phyloP scores from a whole-genome alignment of 768 basidiomycete species.

The Leccinum disarticulatum region DNA sequence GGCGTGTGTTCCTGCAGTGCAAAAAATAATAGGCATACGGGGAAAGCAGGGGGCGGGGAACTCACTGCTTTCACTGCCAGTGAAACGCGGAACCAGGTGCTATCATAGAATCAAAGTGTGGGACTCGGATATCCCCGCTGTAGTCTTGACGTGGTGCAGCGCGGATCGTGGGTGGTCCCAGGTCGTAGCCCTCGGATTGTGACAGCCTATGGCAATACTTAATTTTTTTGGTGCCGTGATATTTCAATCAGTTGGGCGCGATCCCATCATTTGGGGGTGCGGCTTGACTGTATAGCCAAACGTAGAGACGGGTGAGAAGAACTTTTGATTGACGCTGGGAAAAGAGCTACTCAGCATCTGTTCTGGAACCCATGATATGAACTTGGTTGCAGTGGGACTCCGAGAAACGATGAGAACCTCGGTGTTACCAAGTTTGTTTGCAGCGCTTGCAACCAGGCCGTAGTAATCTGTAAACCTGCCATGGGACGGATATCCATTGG shows the following conservation, averaged over 20 bases:
- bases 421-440: neutral
- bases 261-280: conserved; percentile 14
- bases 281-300: conserved; percentile 3
- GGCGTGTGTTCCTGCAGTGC: neutral
- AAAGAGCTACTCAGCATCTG: neutral
- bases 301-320: neutral
- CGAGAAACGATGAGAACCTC: neutral
- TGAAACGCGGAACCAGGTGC: neutral
- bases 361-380: neutral
- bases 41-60: neutral
- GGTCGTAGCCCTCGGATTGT: conserved; percentile 4
- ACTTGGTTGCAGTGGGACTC: neutral
- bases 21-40: conserved; percentile 1
- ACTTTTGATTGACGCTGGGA: conserved; percentile 9
- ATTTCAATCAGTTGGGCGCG: conserved; percentile 12
- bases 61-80: conserved; percentile 1
- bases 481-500: neutral
- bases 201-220: conserved; percentile 2
- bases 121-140: conserved; percentile 3
- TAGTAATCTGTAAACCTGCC: neutral
- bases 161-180: neutral
- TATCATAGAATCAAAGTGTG: neutral
- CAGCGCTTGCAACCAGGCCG: neutral
- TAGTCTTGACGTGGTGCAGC: conserved; percentile 10
- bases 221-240: conserved; percentile 5